Base-by-base conservation (phyloP, 2,329 filamentous ascomycete genomes). In the Verticillium nubilum region DNA sequence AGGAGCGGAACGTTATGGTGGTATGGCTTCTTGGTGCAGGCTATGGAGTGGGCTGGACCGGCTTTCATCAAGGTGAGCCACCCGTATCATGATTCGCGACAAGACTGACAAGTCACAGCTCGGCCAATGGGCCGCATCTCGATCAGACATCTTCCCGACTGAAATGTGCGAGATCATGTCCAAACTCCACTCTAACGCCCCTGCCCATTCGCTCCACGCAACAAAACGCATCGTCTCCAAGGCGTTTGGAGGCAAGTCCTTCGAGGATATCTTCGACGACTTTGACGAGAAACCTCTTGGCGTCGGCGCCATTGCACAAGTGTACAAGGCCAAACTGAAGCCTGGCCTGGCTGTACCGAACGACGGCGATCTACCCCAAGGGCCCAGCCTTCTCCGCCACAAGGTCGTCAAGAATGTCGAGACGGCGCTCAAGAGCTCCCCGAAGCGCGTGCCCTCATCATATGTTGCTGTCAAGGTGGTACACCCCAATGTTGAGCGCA, bases 381-480 rank as follows among this genome's bases (percentile, higher is more conserved):
- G 74, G 0, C 75, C 77, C 19, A 87, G 86, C 35, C 56, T 58
- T 0, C 71, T 96, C 13, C 81, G 86, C 10, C 80, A 86, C 58
- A 88, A 88, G 65, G 86, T 97, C 53, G 83, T 84, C 62, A 92
- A 87, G 66, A 96, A 92, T 63, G 90, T 99, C 12, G 90, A 96
- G 65, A 88, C 87, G 0, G 82, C 97, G 1, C 81, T 97, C 62
- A 98, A 98, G 75, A 94, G 88, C 70, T 89, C 87, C 0, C 93
- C 94, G 0, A 87, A 90, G 57, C 83, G 91, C 60, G 90, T 97
- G 0, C 95, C 95, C 0, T 98, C 94, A 0, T 88, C 85, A 0
- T 96, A 97, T 71, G 95, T 99, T 17, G 95, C 95, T 12, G 86
- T 99, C 75, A 99, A 99, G 73, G 95, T 99, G 52, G 80, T 98